Conservation (phyloP, 2,329 filamentous ascomycete species). For the Aspergillus cejpii region DNA sequence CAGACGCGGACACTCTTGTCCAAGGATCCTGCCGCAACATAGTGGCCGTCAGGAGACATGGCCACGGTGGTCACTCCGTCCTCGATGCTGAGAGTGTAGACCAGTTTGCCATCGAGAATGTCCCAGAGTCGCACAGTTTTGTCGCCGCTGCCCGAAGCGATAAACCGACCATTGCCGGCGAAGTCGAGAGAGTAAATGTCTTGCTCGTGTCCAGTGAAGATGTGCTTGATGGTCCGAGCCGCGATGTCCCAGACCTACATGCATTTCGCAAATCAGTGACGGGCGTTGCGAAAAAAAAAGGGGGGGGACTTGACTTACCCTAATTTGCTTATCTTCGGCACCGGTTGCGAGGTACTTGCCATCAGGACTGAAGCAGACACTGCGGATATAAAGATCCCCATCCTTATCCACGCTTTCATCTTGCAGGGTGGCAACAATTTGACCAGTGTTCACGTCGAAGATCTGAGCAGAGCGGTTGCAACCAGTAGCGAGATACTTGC, state of each 20-base stretch:
- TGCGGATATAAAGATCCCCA: slow-evolving; percentile 92
- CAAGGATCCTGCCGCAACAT: slow-evolving; percentile 86
- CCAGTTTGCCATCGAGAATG: slow-evolving; percentile 73
- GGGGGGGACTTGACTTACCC: slow-evolving; percentile 58
- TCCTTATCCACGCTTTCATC: slow-evolving; percentile 81
- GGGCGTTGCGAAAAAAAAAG: not conserved
- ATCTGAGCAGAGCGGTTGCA: slow-evolving; percentile 99
- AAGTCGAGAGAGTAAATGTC: slow-evolving; percentile 98
- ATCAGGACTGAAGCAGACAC: slow-evolving; percentile 97
- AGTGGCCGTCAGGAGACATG: slow-evolving; percentile 90
- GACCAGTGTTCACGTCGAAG: slow-evolving; percentile 81
- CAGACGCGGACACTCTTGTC: slow-evolving; percentile 98
- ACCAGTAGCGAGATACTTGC: slow-evolving; percentile 90
- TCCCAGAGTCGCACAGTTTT: slow-evolving; percentile 95
- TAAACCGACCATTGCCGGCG: slow-evolving; percentile 83
- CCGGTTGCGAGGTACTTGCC: slow-evolving; percentile 90
- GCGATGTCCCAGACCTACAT: slow-evolving; percentile 88
- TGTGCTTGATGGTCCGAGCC: slow-evolving; percentile 74
- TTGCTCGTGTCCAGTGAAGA: slow-evolving; percentile 94
- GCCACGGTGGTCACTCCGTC: slow-evolving; percentile 97
- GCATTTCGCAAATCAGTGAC: not conserved
- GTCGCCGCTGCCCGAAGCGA: slow-evolving; percentile 92
- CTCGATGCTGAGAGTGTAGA: slow-evolving; percentile 83
- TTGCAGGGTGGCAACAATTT: slow-evolving; percentile 82
- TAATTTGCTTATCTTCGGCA: slow-evolving; percentile 94